Percentiles rank a stretch among this genome's conserved stretches.
phyloP scores from a whole-genome alignment of 1,284 basidiomycete species.

The Moesziomyces sp. region DNA sequence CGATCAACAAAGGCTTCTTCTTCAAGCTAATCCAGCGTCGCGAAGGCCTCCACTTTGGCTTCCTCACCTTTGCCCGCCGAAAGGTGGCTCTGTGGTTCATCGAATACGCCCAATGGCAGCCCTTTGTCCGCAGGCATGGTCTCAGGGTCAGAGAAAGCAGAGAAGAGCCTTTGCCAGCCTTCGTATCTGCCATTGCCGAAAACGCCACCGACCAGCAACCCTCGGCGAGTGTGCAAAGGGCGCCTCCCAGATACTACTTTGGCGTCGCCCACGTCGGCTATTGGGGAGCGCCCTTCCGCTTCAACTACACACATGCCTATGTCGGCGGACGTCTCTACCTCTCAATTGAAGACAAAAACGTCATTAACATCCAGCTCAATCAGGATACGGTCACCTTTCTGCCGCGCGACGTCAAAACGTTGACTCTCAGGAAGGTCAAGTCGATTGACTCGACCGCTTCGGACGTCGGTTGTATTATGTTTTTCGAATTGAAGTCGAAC shows the following conservation, averaged over 20 bases:
- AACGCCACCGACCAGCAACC: constrained; percentile 18
- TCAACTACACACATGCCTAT: constrained; percentile 2
- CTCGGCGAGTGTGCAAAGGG: constrained; percentile 9
- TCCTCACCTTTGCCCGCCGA: constrained; percentile 19
- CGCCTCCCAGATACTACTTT: constrained; percentile 1
- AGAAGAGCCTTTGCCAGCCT: constrained; percentile 4
- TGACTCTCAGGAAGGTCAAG: neutral
- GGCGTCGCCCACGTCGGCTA: constrained; percentile 7
- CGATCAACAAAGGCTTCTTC: constrained; percentile 28
- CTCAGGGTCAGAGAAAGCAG: constrained; percentile 1
- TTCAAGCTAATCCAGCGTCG: constrained; percentile 1
- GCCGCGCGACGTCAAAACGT: constrained; percentile 20
- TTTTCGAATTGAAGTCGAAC: constrained; percentile 28
- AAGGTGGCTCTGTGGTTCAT: constrained; percentile 28
- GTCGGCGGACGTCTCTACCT: neutral
- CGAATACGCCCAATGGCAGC: constrained; percentile 2
- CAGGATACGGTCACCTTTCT: constrained; percentile 9
- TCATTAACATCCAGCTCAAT: constrained; percentile 3
- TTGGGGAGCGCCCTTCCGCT: constrained; percentile 7
- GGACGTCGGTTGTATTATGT: neutral
- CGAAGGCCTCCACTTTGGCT: neutral
- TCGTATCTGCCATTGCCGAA: constrained; percentile 19
- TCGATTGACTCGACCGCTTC: neutral
- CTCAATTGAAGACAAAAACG: constrained; percentile 3
- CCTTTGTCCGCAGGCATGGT: constrained; percentile 1